These are phyloP conservation scores for Amanita fuliginea DNA, from an alignment of 768 basidiomycete genomes.

Conservation along the genomic window DNA sequence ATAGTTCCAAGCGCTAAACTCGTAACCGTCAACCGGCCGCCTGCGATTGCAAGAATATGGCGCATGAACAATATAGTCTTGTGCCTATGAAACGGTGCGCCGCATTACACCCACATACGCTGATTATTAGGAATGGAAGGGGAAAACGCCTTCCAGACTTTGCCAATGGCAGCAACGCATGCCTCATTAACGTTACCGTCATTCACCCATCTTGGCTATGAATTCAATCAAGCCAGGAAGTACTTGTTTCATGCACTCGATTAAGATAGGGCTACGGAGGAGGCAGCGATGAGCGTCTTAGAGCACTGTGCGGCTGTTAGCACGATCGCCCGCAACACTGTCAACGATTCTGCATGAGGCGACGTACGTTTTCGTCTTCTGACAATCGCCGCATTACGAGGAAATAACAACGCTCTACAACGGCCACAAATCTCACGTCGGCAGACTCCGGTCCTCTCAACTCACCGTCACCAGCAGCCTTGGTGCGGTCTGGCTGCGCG, in stretches of 20 bases:
- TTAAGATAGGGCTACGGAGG: constrained; percentile 53
- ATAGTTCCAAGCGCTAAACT: too few relatives aligned
- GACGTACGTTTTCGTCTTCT: constrained; percentile 54
- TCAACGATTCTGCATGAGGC: neutral
- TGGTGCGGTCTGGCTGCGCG: too few relatives aligned
- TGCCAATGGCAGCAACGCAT: constrained; percentile 55
- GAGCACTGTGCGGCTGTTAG: constrained; percentile 87
- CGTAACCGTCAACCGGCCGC: too few relatives aligned
- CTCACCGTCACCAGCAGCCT: too few relatives aligned
- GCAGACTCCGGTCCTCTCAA: too few relatives aligned
- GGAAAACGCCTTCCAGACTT: constrained; percentile 76
- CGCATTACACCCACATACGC: constrained; percentile 48
- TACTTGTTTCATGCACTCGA: constrained; percentile 59
- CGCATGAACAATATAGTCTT: too few relatives aligned
- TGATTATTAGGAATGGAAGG: constrained; percentile 42
- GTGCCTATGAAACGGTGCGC: too few relatives aligned
- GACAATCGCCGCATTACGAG: constrained; percentile 72
- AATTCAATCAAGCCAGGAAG: constrained; percentile 78
- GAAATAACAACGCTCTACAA: constrained; percentile 79
- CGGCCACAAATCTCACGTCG: too few relatives aligned
- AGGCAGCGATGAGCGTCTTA: constrained; percentile 70
- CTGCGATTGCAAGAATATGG: too few relatives aligned
- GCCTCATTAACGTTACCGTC: constrained; percentile 44
- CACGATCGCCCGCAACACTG: constrained; percentile 37
- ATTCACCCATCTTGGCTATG: constrained; percentile 56